Evolutionary conservation across 2,329 filamentous ascomycete genomes (phyloP).

Genomic region (Aurifilum marmelostoma): DNA sequence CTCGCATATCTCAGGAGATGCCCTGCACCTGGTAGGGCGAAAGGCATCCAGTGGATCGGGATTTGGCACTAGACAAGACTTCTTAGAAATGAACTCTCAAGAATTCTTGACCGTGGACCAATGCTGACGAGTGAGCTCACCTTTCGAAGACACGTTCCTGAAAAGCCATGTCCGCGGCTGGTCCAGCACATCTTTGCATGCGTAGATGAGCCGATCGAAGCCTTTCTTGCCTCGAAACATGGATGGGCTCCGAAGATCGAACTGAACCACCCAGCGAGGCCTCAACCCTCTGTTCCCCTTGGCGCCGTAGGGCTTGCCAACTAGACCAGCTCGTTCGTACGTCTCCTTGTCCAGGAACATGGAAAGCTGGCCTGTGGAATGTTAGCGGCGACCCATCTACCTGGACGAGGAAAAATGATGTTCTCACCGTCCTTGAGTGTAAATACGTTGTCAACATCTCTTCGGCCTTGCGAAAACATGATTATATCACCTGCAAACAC

Average conservation of each 20-base stretch:
- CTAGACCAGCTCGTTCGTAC: conserved; percentile 81
- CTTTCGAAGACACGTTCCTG: conserved; percentile 58
- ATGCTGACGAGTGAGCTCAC: conserved; percentile 42
- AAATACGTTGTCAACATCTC: conserved; percentile 73
- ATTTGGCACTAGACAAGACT: conserved; percentile 44
- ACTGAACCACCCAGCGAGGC: conserved; percentile 74
- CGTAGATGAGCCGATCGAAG: conserved; percentile 77
- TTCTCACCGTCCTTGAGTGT: conserved; percentile 67
- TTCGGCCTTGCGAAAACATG: conserved; percentile 80
- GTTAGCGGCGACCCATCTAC: conserved; percentile 21
- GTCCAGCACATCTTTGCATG: conserved; percentile 76
- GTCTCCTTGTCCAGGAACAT: conserved; percentile 80
- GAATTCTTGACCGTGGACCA: no score
- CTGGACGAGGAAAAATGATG: not conserved
- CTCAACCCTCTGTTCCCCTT: conserved; percentile 64
- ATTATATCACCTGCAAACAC: conserved; percentile 66
- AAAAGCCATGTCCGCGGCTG: conserved; percentile 77
- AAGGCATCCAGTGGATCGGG: conserved; percentile 54
- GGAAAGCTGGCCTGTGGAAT: conserved; percentile 63
- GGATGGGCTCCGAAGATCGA: conserved; percentile 71
- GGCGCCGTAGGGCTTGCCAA: conserved; percentile 67
- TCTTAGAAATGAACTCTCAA: not conserved
- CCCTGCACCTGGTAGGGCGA: conserved; percentile 48
- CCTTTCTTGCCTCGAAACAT: conserved; percentile 85
- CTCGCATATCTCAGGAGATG: conserved; percentile 38